Percentiles rank a stretch among this genome's conserved stretches.
phyloP scores from a whole-genome alignment of 768 basidiomycete genomes.

The Auriculariales sp. region DNA sequence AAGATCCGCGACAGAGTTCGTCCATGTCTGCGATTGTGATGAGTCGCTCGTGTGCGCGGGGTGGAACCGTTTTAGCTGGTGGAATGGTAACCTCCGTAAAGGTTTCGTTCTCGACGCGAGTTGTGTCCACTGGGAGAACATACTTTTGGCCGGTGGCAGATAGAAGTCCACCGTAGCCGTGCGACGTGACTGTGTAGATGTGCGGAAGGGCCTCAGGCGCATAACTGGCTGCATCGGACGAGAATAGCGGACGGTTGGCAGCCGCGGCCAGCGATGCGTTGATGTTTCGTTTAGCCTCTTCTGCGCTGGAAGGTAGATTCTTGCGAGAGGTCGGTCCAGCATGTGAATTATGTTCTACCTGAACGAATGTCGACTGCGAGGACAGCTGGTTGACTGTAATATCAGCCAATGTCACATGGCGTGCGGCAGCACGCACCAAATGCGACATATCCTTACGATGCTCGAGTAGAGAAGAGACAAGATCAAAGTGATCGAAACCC shows the following conservation, averaged over 20 bases:
- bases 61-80: constrained; percentile 66
- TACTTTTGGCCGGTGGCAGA: constrained; percentile 65
- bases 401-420: not conserved
- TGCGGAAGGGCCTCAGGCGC: constrained; percentile 62
- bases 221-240: constrained; percentile 10
- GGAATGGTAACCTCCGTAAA: constrained; percentile 68
- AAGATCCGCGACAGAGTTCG: constrained; percentile 62
- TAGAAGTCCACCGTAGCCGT: constrained; percentile 45
- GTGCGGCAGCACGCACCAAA: no score
- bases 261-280: not conserved
- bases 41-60: constrained; percentile 52
- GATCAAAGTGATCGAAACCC: constrained; percentile 73
- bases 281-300: not conserved
- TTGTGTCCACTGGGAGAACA: constrained; percentile 72
- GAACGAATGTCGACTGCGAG: not conserved
- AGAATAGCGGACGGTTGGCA: not conserved
- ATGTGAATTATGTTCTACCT: not conserved
- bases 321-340: not conserved
- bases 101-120: constrained; percentile 53
- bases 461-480: constrained; percentile 23
- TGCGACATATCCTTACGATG: not conserved
- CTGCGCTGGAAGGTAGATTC: not conserved
- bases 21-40: constrained; percentile 64
- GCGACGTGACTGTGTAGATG: constrained; percentile 63
- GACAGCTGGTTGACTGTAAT: not conserved